Conservation (phyloP, 345 rosid genomes). For the Syzygium jambos region DNA sequence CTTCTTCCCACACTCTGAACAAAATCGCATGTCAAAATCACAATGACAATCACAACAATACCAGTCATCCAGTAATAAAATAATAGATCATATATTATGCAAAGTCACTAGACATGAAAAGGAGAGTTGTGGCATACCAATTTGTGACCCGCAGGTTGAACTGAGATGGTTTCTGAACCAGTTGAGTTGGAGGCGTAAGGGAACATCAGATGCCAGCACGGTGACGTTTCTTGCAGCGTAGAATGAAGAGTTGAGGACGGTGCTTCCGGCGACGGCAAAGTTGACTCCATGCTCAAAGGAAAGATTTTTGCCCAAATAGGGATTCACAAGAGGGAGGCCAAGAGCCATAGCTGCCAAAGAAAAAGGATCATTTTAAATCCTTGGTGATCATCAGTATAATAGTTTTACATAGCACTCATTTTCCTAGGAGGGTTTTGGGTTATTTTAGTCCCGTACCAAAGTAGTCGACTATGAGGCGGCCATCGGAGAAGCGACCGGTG, state of each 20-base stretch:
- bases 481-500: constrained; percentile 5
- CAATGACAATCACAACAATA: background rate
- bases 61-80: background rate
- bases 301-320: background rate
- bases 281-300: constrained; percentile 3
- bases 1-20: background rate
- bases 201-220: background rate
- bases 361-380: background rate
- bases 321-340: constrained; percentile 3
- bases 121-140: background rate
- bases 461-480: constrained; percentile 7
- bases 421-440: background rate
- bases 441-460: background rate
- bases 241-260: background rate
- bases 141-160: background rate
- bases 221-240: background rate
- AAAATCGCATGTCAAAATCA: background rate
- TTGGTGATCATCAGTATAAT: too few species aligned
- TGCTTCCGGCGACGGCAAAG: constrained; percentile 10
- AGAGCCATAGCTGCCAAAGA: background rate
- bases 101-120: background rate
- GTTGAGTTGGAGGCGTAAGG: constrained; percentile 1
- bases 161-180: background rate
- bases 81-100: background rate
- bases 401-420: background rate